Conservation (phyloP, 495 filamentous ascomycete genomes). For the Stereocaulon alpinum region DNA sequence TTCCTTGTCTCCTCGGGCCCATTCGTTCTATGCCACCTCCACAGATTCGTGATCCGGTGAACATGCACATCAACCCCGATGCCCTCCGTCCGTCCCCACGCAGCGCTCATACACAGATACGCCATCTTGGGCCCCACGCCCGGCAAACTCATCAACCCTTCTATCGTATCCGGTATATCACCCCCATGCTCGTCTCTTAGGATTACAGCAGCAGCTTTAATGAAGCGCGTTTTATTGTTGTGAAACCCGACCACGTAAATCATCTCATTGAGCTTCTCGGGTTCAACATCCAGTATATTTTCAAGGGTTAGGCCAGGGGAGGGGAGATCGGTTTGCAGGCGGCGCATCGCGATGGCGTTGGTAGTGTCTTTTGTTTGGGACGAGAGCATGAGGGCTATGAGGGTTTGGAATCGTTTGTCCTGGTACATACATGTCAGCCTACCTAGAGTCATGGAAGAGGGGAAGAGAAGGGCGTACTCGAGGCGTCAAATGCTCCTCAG, state of each 20-base stretch:
- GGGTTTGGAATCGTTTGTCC: constrained; percentile 80
- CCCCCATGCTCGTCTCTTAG: constrained; percentile 55
- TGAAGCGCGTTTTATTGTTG: constrained; percentile 89
- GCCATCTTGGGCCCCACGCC: constrained; percentile 98
- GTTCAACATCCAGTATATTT: constrained; percentile 65
- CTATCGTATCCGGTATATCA: constrained; percentile 78
- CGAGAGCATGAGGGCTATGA: constrained; percentile 91
- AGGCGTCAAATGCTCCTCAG: constrained; percentile 39
- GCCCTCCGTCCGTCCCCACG: constrained; percentile 51
- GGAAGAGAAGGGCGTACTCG: constrained; percentile 20
- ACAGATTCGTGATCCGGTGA: constrained; percentile 89
- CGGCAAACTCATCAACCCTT: constrained; percentile 68
- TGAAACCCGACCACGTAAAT: constrained; percentile 87
- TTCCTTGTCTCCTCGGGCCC: constrained; percentile 76
- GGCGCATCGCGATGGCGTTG: constrained; percentile 73
- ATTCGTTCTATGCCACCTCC: constrained; percentile 84
- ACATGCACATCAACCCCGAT: constrained; percentile 62
- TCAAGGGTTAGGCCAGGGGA: constrained; percentile 54
- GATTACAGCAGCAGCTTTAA: constrained; percentile 67
- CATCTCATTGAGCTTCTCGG: constrained; percentile 60
- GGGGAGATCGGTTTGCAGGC: constrained; percentile 64
- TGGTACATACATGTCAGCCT: constrained; percentile 17
- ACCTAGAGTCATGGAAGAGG: background rate
- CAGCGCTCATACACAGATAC: constrained; percentile 72
- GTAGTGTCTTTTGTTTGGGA: constrained; percentile 94